Conservation (phyloP, 2,329 filamentous ascomycete species). For the Bipolaris bicolor region DNA sequence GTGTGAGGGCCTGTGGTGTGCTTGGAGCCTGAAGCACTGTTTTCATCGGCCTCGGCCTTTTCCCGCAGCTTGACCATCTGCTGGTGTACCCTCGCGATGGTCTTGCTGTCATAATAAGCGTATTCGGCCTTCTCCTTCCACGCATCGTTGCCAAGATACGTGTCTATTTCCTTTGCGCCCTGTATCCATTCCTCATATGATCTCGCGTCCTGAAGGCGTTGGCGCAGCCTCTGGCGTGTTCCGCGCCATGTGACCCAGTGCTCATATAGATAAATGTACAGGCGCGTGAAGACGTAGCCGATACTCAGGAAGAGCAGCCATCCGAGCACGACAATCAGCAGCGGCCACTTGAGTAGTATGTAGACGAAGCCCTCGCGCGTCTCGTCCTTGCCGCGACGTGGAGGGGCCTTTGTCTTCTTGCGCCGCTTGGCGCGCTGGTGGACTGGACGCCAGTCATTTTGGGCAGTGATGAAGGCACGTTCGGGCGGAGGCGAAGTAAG, state of each 20-base stretch:
- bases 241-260: conserved; percentile 91
- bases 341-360: conserved; percentile 86
- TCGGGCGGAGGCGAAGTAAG: conserved; percentile 52
- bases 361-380: conserved; percentile 94
- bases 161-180: conserved; percentile 79
- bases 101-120: conserved; percentile 86
- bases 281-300: conserved; percentile 78
- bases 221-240: conserved; percentile 71
- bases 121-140: conserved; percentile 79
- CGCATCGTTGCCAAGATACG: conserved; percentile 76
- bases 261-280: conserved; percentile 94
- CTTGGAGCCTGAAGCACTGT: conserved; percentile 39
- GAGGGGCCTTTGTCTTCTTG: conserved; percentile 48
- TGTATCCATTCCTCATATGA: conserved; percentile 84
- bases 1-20: conserved; percentile 43
- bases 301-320: conserved; percentile 79
- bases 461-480: conserved; percentile 76
- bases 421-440: conserved; percentile 68
- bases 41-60: conserved; percentile 62
- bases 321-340: conserved; percentile 77
- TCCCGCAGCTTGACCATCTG: conserved; percentile 71
- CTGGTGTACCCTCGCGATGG: conserved; percentile 75
- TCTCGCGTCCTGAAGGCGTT: conserved; percentile 71
- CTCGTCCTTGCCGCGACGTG: conserved; percentile 73
- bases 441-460: conserved; percentile 95